Conservation (phyloP, 306 rosid species). For the Quercus glauca region DNA sequence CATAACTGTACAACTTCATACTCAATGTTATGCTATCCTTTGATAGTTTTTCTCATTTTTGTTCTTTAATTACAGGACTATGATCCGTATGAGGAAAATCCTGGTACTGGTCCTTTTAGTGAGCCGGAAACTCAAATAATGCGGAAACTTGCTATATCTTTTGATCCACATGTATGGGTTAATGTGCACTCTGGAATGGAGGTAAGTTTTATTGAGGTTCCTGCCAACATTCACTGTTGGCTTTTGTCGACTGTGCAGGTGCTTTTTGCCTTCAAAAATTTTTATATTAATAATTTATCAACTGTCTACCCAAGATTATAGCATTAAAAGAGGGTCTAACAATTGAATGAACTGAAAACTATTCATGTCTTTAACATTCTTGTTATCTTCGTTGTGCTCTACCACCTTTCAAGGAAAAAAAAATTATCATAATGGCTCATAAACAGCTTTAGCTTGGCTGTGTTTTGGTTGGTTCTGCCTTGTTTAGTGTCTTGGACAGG, state of each 20-base stretch:
- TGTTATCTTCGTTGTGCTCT: background rate
- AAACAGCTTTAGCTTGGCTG: background rate
- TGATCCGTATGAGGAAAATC: constrained; percentile 98
- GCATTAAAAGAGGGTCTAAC: background rate
- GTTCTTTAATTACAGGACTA: constrained; percentile 61
- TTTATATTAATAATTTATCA: constrained; percentile 1
- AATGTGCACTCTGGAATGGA: constrained; percentile 99
- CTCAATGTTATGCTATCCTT: background rate
- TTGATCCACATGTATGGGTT: constrained; percentile 93
- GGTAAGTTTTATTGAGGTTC: constrained; percentile 38
- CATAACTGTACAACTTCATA: constrained; percentile 4
- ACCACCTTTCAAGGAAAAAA: background rate
- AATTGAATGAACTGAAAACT: background rate
- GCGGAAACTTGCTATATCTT: constrained; percentile 83
- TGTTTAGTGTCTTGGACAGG: background rate
- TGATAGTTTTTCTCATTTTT: constrained; percentile 14
- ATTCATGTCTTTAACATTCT: background rate
- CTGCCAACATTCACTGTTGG: background rate
- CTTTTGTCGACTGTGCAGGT: background rate
- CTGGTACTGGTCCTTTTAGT: constrained; percentile 86
- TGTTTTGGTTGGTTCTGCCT: background rate
- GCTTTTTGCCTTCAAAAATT: background rate
- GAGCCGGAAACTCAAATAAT: constrained; percentile 98
- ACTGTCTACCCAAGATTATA: background rate
- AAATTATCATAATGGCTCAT: background rate